A percentile compares a stretch with the other conserved stretches of the same genome.
Evolutionary conservation across 345 rosid species (phyloP).

Genomic region (Salix koriyanagi): DNA sequence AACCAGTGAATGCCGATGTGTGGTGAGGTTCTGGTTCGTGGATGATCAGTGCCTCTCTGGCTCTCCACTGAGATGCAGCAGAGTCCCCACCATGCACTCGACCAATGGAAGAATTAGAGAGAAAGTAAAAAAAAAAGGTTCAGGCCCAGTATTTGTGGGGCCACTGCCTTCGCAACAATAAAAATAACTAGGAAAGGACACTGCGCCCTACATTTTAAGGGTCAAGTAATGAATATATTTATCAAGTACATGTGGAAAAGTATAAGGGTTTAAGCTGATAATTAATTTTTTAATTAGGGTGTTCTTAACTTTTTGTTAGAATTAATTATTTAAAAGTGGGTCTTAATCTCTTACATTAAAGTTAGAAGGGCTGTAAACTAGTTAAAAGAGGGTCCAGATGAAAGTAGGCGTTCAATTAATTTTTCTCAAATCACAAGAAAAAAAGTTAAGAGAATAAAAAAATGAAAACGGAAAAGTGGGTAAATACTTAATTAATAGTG

Average conservation of each 20-base stretch:
- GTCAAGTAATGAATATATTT: constrained; percentile 6
- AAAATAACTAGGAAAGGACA: constrained; percentile 3
- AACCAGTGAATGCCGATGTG: neutral
- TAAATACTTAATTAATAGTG: too few species aligned
- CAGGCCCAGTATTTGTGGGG: neutral
- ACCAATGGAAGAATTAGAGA: neutral
- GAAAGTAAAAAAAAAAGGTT: neutral
- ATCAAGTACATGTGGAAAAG: neutral
- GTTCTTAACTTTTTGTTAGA: neutral
- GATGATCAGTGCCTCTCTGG: neutral
- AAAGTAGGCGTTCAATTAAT: neutral
- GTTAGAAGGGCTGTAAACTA: neutral
- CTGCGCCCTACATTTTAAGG: constrained; percentile 9
- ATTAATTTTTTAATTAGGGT: neutral
- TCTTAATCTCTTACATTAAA: neutral
- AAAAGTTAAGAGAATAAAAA: neutral
- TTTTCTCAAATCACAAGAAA: neutral
- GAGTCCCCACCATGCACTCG: constrained; percentile 7
- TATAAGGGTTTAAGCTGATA: neutral
- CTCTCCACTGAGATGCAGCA: constrained; percentile 9
- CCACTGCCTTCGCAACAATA: constrained; percentile 13
- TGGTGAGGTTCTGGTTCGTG: neutral
- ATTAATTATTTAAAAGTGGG: neutral
- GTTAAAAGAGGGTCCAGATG: neutral
- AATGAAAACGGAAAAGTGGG: neutral